Percentiles rank a stretch among this genome's conserved stretches.
Evolutionary conservation across 768 basidiomycete species (phyloP).

Genomic region (Boletus rubropictus): DNA sequence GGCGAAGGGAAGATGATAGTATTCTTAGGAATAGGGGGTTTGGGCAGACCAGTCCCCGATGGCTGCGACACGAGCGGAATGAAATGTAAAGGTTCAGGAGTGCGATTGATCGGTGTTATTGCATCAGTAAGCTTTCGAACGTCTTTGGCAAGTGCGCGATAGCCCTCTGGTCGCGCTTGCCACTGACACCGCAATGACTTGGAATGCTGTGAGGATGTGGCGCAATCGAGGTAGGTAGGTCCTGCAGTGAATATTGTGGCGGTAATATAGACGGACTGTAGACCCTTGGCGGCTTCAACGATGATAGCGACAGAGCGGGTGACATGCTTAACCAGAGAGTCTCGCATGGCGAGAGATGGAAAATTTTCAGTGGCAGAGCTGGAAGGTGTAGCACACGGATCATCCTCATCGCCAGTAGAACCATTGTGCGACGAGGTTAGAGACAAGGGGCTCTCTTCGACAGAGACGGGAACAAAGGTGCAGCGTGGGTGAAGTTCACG

Average conservation of each 20-base stretch:
- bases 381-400: slow-evolving; percentile 10
- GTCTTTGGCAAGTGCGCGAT: slow-evolving; percentile 39
- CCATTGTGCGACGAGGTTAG: not conserved
- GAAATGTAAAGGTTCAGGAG: slow-evolving; percentile 32
- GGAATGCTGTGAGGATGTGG: slow-evolving; percentile 15
- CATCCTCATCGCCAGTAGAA: slow-evolving; percentile 13
- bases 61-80: slow-evolving; percentile 37
- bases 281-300: slow-evolving; percentile 47
- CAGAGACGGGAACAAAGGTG: slow-evolving; percentile 31
- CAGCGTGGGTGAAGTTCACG: slow-evolving; percentile 36
- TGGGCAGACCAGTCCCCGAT: slow-evolving; percentile 26
- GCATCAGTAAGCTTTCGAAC: slow-evolving; percentile 38
- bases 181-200: slow-evolving; percentile 9
- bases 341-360: slow-evolving; percentile 8
- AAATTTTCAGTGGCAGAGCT: not conserved
- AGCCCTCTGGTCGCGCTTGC: slow-evolving; percentile 32
- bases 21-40: slow-evolving; percentile 29
- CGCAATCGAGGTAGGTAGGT: slow-evolving; percentile 20
- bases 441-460: slow-evolving; percentile 36
- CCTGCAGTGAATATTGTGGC: slow-evolving; percentile 46
- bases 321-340: slow-evolving; percentile 25
- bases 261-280: slow-evolving; percentile 54
- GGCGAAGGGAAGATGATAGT: slow-evolving; percentile 38
- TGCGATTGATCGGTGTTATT: slow-evolving; percentile 7
- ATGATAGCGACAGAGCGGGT: slow-evolving; percentile 37